Evolutionary conservation across 2,329 filamentous ascomycete genomes (phyloP).

Genomic region (Graphilbum sp.): DNA sequence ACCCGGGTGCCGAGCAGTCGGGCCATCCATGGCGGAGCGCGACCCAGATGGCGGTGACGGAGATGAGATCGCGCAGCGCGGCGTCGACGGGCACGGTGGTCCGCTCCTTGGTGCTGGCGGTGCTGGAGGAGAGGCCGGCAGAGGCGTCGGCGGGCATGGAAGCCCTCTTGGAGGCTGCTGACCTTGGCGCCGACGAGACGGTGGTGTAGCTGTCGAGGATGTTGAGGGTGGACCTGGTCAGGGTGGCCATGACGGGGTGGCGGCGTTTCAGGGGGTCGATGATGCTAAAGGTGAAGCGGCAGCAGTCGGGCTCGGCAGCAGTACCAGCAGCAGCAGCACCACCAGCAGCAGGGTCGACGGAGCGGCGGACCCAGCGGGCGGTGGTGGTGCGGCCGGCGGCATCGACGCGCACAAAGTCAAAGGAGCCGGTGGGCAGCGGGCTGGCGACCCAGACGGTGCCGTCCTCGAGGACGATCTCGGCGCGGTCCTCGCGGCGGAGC

Average conservation of each 20-base stretch:
- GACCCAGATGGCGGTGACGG: slow-evolving; percentile 35
- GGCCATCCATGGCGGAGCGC: slow-evolving; percentile 26
- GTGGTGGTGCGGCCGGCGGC: slow-evolving; percentile 40
- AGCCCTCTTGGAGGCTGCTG: slow-evolving; percentile 10
- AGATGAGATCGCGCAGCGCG: slow-evolving; percentile 29
- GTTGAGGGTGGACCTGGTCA: slow-evolving; percentile 47
- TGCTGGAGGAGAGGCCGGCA: not conserved
- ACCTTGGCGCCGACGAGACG: slow-evolving; percentile 28
- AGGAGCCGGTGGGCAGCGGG: slow-evolving; percentile 37
- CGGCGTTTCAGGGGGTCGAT: slow-evolving; percentile 51
- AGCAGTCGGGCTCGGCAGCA: slow-evolving; percentile 18
- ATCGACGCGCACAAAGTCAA: slow-evolving; percentile 48
- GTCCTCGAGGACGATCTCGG: slow-evolving; percentile 51
- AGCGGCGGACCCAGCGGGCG: slow-evolving; percentile 51
- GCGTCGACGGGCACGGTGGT: slow-evolving; percentile 23
- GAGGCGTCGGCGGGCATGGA: slow-evolving; percentile 10
- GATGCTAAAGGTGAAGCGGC: slow-evolving; percentile 61
- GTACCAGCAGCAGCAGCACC: slow-evolving; percentile 10
- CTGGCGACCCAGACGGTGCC: slow-evolving; percentile 41
- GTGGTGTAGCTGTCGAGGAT: slow-evolving; percentile 52
- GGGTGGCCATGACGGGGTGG: slow-evolving; percentile 58
- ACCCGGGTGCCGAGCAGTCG: not conserved
- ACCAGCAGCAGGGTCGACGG: slow-evolving; percentile 10
- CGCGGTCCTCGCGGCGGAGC: slow-evolving; percentile 34
- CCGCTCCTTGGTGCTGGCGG: slow-evolving; percentile 12